A percentile compares a stretch with the other conserved stretches of the same genome.
Conservation (phyloP, 1,284 basidiomycete genomes). For the Pseudozyma tsukubaensis region DNA sequence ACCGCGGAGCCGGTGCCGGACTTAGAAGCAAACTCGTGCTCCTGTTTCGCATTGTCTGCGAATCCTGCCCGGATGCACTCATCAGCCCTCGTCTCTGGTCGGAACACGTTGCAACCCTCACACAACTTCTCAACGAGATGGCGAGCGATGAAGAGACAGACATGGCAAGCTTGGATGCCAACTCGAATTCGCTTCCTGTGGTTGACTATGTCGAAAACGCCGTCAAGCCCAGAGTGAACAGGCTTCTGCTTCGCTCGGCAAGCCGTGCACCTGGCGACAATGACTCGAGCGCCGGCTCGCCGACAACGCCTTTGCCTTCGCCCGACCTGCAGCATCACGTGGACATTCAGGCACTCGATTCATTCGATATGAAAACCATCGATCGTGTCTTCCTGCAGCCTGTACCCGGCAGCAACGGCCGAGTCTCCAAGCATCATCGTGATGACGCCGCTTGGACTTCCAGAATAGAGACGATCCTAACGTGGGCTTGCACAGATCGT, state of each 20-base stretch:
- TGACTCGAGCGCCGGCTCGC: background rate
- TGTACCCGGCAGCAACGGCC: background rate
- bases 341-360: conserved; percentile 45
- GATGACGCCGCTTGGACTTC: conserved; percentile 35
- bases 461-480: conserved; percentile 76
- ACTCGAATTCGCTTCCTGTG: background rate
- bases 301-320: background rate
- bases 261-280: background rate
- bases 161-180: background rate
- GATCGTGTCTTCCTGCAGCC: conserved; percentile 35
- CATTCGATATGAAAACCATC: conserved; percentile 39
- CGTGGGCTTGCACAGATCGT: conserved; percentile 85
- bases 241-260: conserved; percentile 19
- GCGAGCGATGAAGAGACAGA: conserved; percentile 9
- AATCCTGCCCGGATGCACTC: conserved; percentile 75
- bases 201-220: conserved; percentile 23
- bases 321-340: conserved; percentile 21
- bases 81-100: conserved; percentile 74
- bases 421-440: conserved; percentile 14
- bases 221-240: conserved; percentile 25
- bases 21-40: conserved; percentile 37
- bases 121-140: conserved; percentile 28
- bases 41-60: conserved; percentile 38
- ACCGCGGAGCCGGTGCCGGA: conserved; percentile 16
- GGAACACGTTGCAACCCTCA: conserved; percentile 29